phyloP scores from a whole-genome alignment of 768 basidiomycete genomes.

The Lentinula sp. region DNA sequence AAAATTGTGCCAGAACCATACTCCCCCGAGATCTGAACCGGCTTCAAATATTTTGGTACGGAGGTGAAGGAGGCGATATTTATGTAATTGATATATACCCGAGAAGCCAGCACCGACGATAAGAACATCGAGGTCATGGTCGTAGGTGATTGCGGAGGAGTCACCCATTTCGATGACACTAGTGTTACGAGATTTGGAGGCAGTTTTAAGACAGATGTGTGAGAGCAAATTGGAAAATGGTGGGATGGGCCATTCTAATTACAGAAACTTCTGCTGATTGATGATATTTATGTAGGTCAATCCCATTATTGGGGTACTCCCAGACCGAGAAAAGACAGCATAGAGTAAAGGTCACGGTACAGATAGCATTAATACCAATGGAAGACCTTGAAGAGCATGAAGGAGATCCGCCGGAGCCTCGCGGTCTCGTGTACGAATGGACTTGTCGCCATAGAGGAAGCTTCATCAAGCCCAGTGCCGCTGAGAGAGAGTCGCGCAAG shows the following conservation, averaged over 20 bases:
- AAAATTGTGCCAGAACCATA: slow-evolving; percentile 14
- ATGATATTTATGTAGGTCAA: background rate
- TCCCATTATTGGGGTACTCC: background rate
- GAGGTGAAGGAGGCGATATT: background rate
- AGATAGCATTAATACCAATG: background rate
- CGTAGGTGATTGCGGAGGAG: background rate
- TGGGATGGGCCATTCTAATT: background rate
- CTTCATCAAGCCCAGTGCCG: too few species aligned
- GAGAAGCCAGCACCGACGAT: slow-evolving; percentile 21
- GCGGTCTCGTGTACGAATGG: too few species aligned
- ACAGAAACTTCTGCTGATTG: background rate
- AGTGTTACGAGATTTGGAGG: background rate
- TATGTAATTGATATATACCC: slow-evolving; percentile 14
- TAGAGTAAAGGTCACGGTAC: background rate
- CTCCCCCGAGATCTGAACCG: slow-evolving; percentile 16
- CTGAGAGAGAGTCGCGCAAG: too few species aligned
- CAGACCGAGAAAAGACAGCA: background rate
- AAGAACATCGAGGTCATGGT: slow-evolving; percentile 14
- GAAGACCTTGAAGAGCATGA: background rate
- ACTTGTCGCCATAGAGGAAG: too few species aligned
- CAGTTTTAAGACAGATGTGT: background rate
- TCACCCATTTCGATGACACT: background rate
- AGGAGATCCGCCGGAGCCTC: background rate
- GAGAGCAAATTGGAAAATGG: background rate
- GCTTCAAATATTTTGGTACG: slow-evolving; percentile 12